These are phyloP conservation scores for Chaetomium cochliodes DNA, from an alignment of 495 filamentous ascomycete genomes.

Conservation along the genomic window DNA sequence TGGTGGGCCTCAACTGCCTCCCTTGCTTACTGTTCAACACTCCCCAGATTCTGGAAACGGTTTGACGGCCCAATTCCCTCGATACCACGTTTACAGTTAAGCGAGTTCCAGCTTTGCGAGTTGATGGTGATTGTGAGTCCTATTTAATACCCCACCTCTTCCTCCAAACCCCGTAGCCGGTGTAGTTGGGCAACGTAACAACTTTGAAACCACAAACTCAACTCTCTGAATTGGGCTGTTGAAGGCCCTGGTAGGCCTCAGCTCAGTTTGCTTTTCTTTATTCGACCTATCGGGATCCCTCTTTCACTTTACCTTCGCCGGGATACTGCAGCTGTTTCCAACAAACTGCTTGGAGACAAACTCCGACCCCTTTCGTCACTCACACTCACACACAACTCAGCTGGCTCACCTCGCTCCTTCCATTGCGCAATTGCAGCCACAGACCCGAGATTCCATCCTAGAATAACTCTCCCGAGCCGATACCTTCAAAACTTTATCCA, in stretches of 20 bases:
- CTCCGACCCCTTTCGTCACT: background rate
- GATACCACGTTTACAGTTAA: background rate
- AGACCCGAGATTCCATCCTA: background rate
- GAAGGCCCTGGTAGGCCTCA: background rate
- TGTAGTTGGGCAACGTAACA: background rate
- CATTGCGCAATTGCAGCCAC: background rate
- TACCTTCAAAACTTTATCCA: background rate
- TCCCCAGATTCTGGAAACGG: background rate
- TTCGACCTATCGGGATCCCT: background rate
- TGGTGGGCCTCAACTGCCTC: background rate
- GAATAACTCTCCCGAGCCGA: background rate
- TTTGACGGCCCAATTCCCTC: background rate
- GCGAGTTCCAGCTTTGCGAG: background rate
- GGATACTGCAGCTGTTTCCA: background rate
- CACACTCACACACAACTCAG: background rate
- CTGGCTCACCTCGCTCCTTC: background rate
- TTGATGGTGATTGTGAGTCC: background rate
- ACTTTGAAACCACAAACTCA: background rate
- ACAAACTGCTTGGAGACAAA: background rate
- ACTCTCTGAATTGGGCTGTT: background rate
- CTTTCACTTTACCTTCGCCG: background rate
- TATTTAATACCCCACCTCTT: background rate
- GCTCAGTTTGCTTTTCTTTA: background rate
- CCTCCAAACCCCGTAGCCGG: background rate
- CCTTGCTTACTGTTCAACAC: background rate